Evolutionary conservation across 2,329 filamentous ascomycete species (phyloP), one percentile per base, ranked within the genome.

Genomic region (Plectosphaerella cucumerina): DNA sequence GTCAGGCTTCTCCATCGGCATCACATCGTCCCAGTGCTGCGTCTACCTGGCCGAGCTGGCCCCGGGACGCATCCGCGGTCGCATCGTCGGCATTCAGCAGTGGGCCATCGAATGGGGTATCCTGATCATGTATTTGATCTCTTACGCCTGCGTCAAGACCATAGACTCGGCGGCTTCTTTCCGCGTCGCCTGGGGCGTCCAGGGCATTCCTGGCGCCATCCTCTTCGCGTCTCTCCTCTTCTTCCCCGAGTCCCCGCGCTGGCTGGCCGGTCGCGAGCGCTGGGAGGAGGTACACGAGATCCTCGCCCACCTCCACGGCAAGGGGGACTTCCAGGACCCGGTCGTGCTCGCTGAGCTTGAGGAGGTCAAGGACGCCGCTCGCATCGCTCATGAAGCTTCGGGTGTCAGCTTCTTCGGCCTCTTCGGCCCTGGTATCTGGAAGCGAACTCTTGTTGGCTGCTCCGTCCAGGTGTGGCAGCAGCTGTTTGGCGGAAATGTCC

Each of bases 51-150:
- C 83, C 20, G 85, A 89, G 62, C 74, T 88, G 26, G 81, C 85
- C 17, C 79, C 80, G 44, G 75, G 77, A 2, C 59, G 66, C 34
- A 74, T 68, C 55, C 78, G 85, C 55, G 86, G 85, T 15, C 77
- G 83, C 42, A 74, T 91, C 33, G 85, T 91, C 15, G 83, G 85
- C 48, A 78, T 82, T 42, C 86, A 90, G 64, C 87, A 90, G 65
- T 86, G 85, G 74, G 84, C 86, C 22, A 90, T 91, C 54, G 87
- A 87, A 56, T 87, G 67, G 65, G 67, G 67, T 56, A 86, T 86
- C 56, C 62, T 86, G 52, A 84, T 86, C 67, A 86, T 87, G 82
- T 87, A 86, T 71, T 85, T 83, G 62, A 80, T 87, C 65, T 78
- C 78, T 20, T 80, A 85, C 60, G 87, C 84, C 20, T 82, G 80